A percentile compares a stretch with the other conserved stretches of the same genome.
phyloP scores from a whole-genome alignment of 352 stramenopile species.

The Thraustochytrium sp. region DNA sequence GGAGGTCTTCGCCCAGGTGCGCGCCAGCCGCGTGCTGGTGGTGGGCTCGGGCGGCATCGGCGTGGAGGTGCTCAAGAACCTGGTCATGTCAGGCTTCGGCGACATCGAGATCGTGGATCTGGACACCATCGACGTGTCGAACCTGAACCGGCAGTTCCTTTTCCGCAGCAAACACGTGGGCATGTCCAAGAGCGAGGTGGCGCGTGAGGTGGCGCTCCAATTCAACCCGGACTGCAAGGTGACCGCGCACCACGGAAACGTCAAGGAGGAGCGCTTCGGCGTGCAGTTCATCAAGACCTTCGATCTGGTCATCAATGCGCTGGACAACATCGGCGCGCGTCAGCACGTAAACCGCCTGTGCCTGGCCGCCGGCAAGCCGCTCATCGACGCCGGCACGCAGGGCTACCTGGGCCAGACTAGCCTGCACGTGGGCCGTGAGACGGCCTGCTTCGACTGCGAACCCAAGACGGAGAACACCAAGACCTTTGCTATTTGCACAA shows the following conservation, averaged over 20 bases:
- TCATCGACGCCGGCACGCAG: slow-evolving; percentile 96
- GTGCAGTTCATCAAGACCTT: slow-evolving; percentile 92
- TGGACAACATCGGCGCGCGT: slow-evolving; percentile 91
- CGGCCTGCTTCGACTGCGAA: slow-evolving; percentile 98
- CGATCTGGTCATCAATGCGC: slow-evolving; percentile 94
- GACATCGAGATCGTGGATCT: slow-evolving; percentile 86
- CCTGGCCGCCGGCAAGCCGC: slow-evolving; percentile 69
- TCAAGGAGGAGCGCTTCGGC: slow-evolving; percentile 79
- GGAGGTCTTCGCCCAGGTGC: slow-evolving; percentile 1
- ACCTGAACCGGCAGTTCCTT: slow-evolving; percentile 99
- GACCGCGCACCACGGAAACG: slow-evolving; percentile 93
- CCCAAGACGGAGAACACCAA: slow-evolving; percentile 73
- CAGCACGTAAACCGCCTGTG: slow-evolving; percentile 98
- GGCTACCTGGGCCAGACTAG: slow-evolving; percentile 91
- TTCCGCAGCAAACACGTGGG: slow-evolving; percentile 96
- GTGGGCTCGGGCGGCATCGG: slow-evolving; percentile 97
- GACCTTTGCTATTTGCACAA: slow-evolving; percentile 99
- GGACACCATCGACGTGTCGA: slow-evolving; percentile 99
- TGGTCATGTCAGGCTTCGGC: slow-evolving; percentile 90
- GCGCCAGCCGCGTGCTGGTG: slow-evolving; percentile 70
- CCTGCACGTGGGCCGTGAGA: slow-evolving; percentile 60
- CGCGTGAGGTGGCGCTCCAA: slow-evolving; percentile 47
- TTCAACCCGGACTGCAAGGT: slow-evolving; percentile 78
- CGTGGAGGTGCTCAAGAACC: slow-evolving; percentile 99
- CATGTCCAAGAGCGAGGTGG: slow-evolving; percentile 82